Base-by-base conservation (phyloP, 768 basidiomycete genomes). In the Cystofilobasidium capitatum region DNA sequence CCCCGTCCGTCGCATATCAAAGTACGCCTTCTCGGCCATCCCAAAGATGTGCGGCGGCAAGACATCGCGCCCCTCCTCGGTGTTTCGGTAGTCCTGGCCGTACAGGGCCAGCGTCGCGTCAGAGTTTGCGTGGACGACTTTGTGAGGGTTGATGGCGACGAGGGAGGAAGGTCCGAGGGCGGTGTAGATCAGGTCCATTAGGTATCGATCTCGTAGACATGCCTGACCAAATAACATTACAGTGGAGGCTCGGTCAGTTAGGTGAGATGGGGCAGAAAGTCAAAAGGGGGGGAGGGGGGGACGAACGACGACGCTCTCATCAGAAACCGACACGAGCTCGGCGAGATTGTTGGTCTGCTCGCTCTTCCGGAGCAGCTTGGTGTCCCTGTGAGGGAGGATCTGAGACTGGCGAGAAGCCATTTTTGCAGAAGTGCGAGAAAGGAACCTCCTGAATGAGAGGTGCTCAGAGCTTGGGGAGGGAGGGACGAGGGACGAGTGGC, bases 141-240 rank as follows among this genome's bases (percentile, higher is more conserved):
- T 92, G 81, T 93, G 88, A 0, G 93, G 92, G 77, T 98, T 98
- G 72, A 97, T 81, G 36, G 88, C 88, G 70, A 97, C 85, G 71
- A 96, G 80, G 10, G 82, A 81, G 35, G 85, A 85, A 7, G 87
- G 70, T 2, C 75, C 75, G 24, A 77, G 64, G 22, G 73, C 66
- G 4, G 76, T 78, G 65, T 78, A 78, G 17, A 75, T 72, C 3
- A 70, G 71, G 36, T 73, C 72, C 22, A 74, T 71, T 51, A 78
- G 74, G 68, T 74, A 78, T 42, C 77, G 73, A 71, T 77, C 76
- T 40, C 77, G 73, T 0, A 78, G 70, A 37, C 74, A 75, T 6
- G 76, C 75, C 68, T 69, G 54, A 20, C 14, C 35, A 42, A 54
- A 51, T 29, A n/a, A 31, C 9, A 58, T n/a, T n/a, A 36, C 24